Conservation (phyloP, 108 stramenopile species). For the Skeletonema grethae region DNA sequence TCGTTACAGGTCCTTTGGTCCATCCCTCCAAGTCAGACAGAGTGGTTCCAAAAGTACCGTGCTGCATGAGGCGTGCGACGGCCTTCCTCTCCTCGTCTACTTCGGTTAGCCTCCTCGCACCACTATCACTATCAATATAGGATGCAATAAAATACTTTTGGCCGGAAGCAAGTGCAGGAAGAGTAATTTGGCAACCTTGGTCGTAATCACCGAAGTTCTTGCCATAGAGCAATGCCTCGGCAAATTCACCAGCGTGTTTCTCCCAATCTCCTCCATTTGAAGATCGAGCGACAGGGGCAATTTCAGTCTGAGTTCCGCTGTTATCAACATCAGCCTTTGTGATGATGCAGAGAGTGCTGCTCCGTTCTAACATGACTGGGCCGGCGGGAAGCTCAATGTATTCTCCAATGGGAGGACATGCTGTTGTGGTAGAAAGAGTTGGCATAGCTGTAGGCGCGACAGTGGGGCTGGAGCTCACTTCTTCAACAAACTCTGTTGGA, state of each 20-base stretch:
- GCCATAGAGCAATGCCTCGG: constrained; percentile 25
- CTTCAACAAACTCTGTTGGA: constrained; percentile 17
- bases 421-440: constrained; percentile 29
- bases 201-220: constrained; percentile 34
- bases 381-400: constrained; percentile 20
- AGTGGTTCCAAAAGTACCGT: constrained; percentile 47
- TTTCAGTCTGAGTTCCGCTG: constrained; percentile 24
- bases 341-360: constrained; percentile 34
- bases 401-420: constrained; percentile 16
- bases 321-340: constrained; percentile 30
- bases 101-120: constrained; percentile 5
- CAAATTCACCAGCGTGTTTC: constrained; percentile 47
- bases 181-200: constrained; percentile 35
- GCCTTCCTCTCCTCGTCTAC: constrained; percentile 4
- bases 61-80: constrained; percentile 40
- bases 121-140: constrained; percentile 19
- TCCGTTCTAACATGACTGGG: constrained; percentile 28
- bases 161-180: constrained; percentile 32
- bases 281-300: constrained; percentile 49
- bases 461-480: neutral
- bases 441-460: constrained; percentile 38
- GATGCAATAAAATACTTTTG: constrained; percentile 42
- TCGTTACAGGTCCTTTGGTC: constrained; percentile 29
- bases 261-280: constrained; percentile 56
- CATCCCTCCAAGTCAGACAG: constrained; percentile 21